Evolutionary conservation across 2,329 filamentous ascomycete species (phyloP).

Genomic region (Raffaelea albimanens): DNA sequence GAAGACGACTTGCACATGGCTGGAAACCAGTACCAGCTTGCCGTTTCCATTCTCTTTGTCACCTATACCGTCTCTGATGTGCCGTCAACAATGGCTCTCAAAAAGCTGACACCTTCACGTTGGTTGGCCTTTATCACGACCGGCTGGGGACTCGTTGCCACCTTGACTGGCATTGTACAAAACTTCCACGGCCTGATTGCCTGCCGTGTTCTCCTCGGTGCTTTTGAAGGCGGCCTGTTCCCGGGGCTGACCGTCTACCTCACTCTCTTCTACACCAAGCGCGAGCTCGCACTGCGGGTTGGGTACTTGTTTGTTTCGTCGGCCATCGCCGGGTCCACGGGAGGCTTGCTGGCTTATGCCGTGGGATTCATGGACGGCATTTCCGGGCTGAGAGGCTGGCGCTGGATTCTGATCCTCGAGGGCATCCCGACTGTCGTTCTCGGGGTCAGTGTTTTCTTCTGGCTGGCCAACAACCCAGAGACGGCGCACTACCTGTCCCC

Average conservation of each 20-base stretch:
- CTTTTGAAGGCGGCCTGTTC: slow-evolving; percentile 2
- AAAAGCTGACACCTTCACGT: slow-evolving; percentile 29
- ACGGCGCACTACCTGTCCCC: neutral
- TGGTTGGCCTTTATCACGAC: slow-evolving; percentile 49
- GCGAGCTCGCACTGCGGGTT: neutral
- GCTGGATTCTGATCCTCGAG: neutral
- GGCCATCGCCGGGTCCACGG: slow-evolving; percentile 6
- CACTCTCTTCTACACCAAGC: neutral
- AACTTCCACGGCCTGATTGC: neutral
- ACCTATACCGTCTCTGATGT: slow-evolving; percentile 55
- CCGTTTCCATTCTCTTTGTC: slow-evolving; percentile 58
- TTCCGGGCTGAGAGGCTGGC: neutral
- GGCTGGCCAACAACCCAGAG: neutral
- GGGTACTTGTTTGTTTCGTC: neutral
- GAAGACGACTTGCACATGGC: slow-evolving; percentile 51
- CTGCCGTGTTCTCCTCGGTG: neutral
- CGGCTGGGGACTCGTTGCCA: slow-evolving; percentile 18
- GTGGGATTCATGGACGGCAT: slow-evolving; percentile 32
- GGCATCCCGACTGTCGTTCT: neutral
- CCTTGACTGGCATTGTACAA: neutral
- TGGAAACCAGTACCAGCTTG: slow-evolving; percentile 60
- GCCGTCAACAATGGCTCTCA: no score
- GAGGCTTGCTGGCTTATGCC: slow-evolving; percentile 39
- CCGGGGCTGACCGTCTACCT: slow-evolving; percentile 3
- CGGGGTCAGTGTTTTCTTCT: neutral